A percentile compares a stretch with the other conserved stretches of the same genome.
These are phyloP conservation scores for Coemansia sp. DNA, from an alignment of 192 early-diverging fungal genomes.

Conservation along the genomic window DNA sequence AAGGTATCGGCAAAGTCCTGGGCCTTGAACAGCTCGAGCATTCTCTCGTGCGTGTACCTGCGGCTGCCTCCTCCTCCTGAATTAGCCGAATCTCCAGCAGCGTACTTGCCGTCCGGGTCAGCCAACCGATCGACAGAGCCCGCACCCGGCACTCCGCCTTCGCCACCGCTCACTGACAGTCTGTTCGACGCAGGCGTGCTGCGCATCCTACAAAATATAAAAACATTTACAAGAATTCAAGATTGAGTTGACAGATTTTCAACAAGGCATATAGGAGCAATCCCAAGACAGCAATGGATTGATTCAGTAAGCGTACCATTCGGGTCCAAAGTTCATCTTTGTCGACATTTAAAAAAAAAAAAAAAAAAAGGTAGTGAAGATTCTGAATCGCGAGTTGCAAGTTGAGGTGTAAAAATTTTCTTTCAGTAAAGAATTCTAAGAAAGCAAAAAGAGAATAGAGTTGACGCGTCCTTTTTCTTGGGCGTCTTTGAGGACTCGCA, in stretches of 20 bases:
- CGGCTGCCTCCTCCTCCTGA: conserved; percentile 57
- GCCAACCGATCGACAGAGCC: conserved; percentile 13
- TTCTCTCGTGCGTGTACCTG: conserved; percentile 74
- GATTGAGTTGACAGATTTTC: background rate
- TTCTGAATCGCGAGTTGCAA: conserved; percentile 1
- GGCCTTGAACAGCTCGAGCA: conserved; percentile 71
- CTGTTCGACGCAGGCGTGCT: conserved; percentile 37
- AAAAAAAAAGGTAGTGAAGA: conserved; percentile 1
- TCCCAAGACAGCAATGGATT: background rate
- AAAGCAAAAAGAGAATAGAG: background rate
- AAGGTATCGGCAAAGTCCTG: conserved; percentile 63
- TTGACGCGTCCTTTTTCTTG: background rate
- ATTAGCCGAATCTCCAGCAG: conserved; percentile 6
- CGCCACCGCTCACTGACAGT: conserved; percentile 6
- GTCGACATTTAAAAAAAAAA: conserved; percentile 40
- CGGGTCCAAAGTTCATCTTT: conserved; percentile 81
- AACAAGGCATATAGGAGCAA: background rate
- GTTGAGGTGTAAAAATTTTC: background rate
- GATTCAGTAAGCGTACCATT: conserved; percentile 61
- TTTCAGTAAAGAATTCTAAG: background rate
- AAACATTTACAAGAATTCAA: background rate
- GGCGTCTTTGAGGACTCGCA: background rate
- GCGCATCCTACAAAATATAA: conserved; percentile 38
- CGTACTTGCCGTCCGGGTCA: background rate
- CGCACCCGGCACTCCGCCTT: conserved; percentile 1